A percentile compares a stretch with the other conserved stretches of the same genome.
Conservation (phyloP, 2,329 filamentous ascomycete genomes). For the Paraconiothyrium sp. region DNA sequence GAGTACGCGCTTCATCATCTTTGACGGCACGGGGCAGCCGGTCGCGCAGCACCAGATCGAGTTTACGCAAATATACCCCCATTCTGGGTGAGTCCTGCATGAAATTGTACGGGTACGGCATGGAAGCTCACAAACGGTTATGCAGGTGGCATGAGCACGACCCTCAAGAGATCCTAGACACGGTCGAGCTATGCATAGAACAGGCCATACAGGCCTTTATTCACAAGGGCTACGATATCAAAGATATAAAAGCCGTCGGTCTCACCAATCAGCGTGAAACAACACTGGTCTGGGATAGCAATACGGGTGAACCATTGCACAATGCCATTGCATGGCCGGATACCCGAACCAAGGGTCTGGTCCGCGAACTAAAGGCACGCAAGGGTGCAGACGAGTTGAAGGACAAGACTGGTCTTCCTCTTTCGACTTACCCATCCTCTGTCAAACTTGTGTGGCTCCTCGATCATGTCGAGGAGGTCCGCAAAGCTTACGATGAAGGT, state of each 20-base stretch:
- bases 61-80: conserved; percentile 83
- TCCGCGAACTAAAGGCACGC: conserved; percentile 76
- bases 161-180: conserved; percentile 76
- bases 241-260: conserved; percentile 79
- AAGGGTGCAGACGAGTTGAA: conserved; percentile 74
- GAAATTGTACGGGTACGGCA: not conserved
- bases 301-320: conserved; percentile 80
- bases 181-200: conserved; percentile 82
- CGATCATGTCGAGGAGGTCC: conserved; percentile 74
- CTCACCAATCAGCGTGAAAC: conserved; percentile 94
- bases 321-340: conserved; percentile 93
- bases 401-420: conserved; percentile 78
- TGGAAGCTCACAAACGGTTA: conserved; percentile 25
- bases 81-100: conserved; percentile 74
- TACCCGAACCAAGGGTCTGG: conserved; percentile 78
- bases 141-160: conserved; percentile 89
- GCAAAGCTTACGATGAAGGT: conserved; percentile 77
- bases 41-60: conserved; percentile 87
- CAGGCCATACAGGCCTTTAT: conserved; percentile 76
- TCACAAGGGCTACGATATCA: conserved; percentile 71
- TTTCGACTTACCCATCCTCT: conserved; percentile 88
- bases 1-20: conserved; percentile 88
- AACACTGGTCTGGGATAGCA: conserved; percentile 82
- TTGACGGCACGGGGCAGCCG: conserved; percentile 79
- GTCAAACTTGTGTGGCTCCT: conserved; percentile 88